A percentile compares a stretch with the other conserved stretches of the same genome.
phyloP scores from a whole-genome alignment of 225 moss, liverwort and hornwort species.

The Pseudisothecium myosuroides region DNA sequence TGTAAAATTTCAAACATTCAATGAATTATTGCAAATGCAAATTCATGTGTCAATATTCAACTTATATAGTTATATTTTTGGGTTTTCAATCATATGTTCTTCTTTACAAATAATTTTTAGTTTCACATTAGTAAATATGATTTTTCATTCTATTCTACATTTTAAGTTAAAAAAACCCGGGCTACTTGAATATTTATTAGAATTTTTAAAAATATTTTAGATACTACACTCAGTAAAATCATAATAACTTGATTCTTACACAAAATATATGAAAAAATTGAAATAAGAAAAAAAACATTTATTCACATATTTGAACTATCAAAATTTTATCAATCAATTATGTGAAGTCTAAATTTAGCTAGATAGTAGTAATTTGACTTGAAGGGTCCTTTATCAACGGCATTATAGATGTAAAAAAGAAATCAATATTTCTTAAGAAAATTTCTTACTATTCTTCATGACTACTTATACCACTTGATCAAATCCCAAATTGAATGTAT shows the following conservation, averaged over 20 bases:
- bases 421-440: not conserved
- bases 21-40: not conserved
- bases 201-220: too few species aligned
- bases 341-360: not conserved
- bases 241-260: not conserved
- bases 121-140: not conserved
- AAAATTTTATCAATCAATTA: not conserved
- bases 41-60: not conserved
- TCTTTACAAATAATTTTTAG: not conserved
- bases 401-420: not conserved
- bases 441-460: not conserved
- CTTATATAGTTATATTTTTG: not conserved
- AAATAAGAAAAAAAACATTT: not conserved
- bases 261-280: not conserved
- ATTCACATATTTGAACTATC: too few species aligned
- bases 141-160: not conserved
- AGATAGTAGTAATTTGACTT: not conserved
- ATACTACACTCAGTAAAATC: not conserved
- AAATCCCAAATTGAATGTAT: not conserved
- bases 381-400: not conserved
- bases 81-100: not conserved
- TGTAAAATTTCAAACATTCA: not conserved
- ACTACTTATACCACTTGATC: not conserved
- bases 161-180: not conserved
- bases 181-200: not conserved